A percentile compares a stretch with the other conserved stretches of the same genome.
Evolutionary conservation across 1,284 basidiomycete genomes (phyloP).

Genomic region (Rhodotorula sp.): DNA sequence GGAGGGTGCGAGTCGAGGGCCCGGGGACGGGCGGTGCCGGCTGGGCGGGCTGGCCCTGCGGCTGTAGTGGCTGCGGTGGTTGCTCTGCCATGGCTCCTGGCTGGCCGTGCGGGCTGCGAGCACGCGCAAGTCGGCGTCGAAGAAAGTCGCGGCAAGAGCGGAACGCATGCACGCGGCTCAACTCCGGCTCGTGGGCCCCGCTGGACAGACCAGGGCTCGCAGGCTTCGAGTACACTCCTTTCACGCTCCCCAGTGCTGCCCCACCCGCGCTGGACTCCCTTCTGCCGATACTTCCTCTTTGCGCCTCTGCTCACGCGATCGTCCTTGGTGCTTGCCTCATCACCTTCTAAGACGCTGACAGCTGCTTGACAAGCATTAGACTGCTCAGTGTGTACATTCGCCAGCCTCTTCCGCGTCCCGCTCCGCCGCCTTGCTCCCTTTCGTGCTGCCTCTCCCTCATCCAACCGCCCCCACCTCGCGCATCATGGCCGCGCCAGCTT

Average conservation of each 20-base stretch:
- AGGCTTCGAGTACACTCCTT: too few species aligned
- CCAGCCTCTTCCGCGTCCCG: not conserved
- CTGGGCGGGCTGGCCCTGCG: not conserved
- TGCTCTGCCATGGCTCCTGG: slow-evolving; percentile 3
- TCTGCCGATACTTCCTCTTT: too few species aligned
- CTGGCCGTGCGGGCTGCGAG: not conserved
- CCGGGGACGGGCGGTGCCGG: slow-evolving; percentile 1
- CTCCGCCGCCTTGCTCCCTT: not conserved
- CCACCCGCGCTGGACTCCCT: too few species aligned
- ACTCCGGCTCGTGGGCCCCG: too few species aligned
- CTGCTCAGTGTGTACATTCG: too few species aligned
- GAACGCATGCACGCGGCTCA: not conserved
- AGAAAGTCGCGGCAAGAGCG: not conserved
- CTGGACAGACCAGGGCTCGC: too few species aligned
- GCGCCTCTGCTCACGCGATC: too few species aligned
- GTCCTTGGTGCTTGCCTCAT: too few species aligned
- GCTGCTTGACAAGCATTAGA: too few species aligned
- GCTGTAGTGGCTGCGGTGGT: not conserved
- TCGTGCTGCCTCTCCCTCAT: not conserved
- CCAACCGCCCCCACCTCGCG: not conserved
- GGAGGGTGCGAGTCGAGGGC: slow-evolving; percentile 14
- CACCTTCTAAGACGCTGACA: too few species aligned
- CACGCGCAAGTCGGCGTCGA: not conserved
- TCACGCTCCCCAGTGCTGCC: too few species aligned
- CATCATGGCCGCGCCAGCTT: not conserved